Base-by-base conservation (phyloP, 768 basidiomycete species). In the Trichaptum fuscoviolaceum region DNA sequence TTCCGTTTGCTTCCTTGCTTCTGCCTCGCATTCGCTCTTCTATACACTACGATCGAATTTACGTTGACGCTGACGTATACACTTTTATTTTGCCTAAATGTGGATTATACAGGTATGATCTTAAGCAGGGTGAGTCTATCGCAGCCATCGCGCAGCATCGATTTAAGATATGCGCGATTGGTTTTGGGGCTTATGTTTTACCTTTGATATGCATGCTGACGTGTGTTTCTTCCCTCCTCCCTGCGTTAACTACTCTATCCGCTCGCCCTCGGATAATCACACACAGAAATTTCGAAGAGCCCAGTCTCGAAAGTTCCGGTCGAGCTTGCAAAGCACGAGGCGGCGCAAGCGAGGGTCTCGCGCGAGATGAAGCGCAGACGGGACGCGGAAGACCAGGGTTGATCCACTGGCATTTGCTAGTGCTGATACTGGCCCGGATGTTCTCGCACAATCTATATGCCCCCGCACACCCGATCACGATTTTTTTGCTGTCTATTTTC, bases 321-420 rank as follows among this genome's bases (percentile, higher is more conserved):
- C 7, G 96, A 99, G 73, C 81, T 99, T 65, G 94, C 92, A 15
- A 89, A 91, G 72, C 96, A 99, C 75, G 94, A 95, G 73, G 80
- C 94, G 0, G 95, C 96, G 6, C 93, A 94, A 77, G 92, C 95
- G 75, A 89, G 89, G 74, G 89, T 97, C 58, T 91, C 95, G 65
- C 82, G 89, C 73, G 95, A 96, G 77, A 97, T 96, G 95, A 97
- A 96, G 82, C 84, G 93, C 71, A 95, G 93, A 80, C 84, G 93
- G 57, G 93, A 95, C 27, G 90, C 82, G 62, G 93, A 95, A 27
- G 93, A 94, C 76, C 77, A 86, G 70, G 87, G 82, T 0, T 87
- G 71, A 73, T 36, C 27, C 34, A 58, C 27, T 24, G 30, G 30
- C 24, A 35, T 34, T 25, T 18, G 2, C 23, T 61, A 12, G 42